A percentile compares a stretch with the other conserved stretches of the same genome.
phyloP scores from a whole-genome alignment of 2,329 filamentous ascomycete genomes.

The Aspergillus pseudotamarii region DNA sequence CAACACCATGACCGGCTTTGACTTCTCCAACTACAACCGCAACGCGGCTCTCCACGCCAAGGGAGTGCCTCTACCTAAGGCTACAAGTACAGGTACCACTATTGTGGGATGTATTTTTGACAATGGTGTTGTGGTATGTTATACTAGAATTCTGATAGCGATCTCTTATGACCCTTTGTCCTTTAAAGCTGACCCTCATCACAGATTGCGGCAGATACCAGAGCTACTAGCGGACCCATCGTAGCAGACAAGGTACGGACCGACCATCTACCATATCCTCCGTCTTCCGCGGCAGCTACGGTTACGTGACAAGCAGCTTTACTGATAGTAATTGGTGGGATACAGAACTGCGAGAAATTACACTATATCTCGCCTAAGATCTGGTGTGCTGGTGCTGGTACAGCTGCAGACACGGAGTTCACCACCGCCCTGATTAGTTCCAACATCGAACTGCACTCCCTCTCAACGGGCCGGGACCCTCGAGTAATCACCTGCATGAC shows the following conservation, averaged over 20 bases:
- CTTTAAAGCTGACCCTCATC: slow-evolving; percentile 26
- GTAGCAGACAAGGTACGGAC: slow-evolving; percentile 85
- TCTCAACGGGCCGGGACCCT: slow-evolving; percentile 94
- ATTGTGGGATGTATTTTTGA: slow-evolving; percentile 98
- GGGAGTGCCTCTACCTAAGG: slow-evolving; percentile 93
- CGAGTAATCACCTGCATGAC: slow-evolving; percentile 99
- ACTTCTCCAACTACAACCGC: slow-evolving; percentile 99
- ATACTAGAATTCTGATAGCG: neutral
- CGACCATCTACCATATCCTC: neutral
- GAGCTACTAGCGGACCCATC: slow-evolving; percentile 95
- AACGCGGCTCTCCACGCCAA: slow-evolving; percentile 93
- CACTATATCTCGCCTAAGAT: slow-evolving; percentile 99
- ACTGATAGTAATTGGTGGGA: neutral
- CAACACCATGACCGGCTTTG: slow-evolving; percentile 86
- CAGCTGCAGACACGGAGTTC: slow-evolving; percentile 97
- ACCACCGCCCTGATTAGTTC: slow-evolving; percentile 98
- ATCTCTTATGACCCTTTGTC: neutral
- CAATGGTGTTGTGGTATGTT: slow-evolving; percentile 86
- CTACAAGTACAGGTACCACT: slow-evolving; percentile 96
- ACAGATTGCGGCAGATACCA: slow-evolving; percentile 94
- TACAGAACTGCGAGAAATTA: slow-evolving; percentile 95
- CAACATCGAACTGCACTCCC: slow-evolving; percentile 94
- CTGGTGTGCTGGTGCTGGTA: slow-evolving; percentile 98
- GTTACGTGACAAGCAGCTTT: neutral
- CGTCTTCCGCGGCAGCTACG: neutral